Evolutionary conservation across 768 basidiomycete genomes (phyloP).

Genomic region (Coprinopsis marcescibilis): DNA sequence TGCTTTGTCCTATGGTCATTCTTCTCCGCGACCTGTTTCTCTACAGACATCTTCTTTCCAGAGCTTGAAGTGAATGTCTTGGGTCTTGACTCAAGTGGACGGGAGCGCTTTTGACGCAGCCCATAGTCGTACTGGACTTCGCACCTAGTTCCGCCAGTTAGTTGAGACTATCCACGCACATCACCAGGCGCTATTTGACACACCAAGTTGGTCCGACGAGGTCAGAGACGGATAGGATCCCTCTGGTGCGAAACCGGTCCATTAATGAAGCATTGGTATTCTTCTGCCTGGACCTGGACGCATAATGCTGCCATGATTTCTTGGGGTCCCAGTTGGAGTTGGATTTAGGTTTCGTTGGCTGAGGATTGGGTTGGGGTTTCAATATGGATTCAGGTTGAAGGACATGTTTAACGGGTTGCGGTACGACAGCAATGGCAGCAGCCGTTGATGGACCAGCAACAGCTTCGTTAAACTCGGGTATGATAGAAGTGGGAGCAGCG

Average conservation of each 20-base stretch:
- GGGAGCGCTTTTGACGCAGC: conserved; percentile 50
- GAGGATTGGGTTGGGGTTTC: no score
- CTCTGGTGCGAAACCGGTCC: conserved; percentile 36
- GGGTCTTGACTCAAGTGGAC: conserved; percentile 46
- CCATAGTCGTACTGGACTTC: conserved; percentile 78
- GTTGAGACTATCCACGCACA: neutral
- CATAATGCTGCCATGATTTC: neutral
- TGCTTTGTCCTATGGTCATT: conserved; percentile 51
- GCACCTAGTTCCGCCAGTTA: conserved; percentile 48
- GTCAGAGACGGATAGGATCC: conserved; percentile 56
- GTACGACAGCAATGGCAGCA: no score
- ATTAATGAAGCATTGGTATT: conserved; percentile 26
- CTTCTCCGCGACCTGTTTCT: conserved; percentile 40
- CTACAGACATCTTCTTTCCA: conserved; percentile 58
- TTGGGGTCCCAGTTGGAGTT: neutral
- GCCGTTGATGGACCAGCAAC: neutral
- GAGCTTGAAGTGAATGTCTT: conserved; percentile 45
- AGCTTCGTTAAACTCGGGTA: neutral
- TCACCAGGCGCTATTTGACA: conserved; percentile 13
- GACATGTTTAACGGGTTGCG: no score
- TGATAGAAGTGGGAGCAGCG: neutral
- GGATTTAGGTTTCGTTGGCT: no score
- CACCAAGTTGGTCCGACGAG: conserved; percentile 59
- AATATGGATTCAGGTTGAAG: no score
- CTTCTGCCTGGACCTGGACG: conserved; percentile 13